These are phyloP conservation scores for Lippia alba DNA, from an alignment of 305 asterid species.

Conservation along the genomic window DNA sequence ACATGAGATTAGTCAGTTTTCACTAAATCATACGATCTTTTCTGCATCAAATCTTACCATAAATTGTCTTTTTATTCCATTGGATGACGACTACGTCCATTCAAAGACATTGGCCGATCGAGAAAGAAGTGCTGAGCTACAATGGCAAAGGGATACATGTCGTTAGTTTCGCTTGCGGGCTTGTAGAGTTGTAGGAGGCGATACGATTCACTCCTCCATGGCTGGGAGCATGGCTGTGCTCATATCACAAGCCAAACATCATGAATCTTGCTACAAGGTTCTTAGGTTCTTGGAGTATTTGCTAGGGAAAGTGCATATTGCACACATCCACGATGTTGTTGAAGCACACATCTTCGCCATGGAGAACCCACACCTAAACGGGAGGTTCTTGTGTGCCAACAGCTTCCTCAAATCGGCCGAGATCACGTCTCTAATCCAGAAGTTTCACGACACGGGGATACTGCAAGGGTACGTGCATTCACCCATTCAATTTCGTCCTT, in stretches of 20 bases:
- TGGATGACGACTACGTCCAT: constrained; percentile 39
- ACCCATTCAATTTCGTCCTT: too few relatives aligned
- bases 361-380: constrained; percentile 45
- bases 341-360: constrained; percentile 61
- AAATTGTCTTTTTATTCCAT: too few relatives aligned
- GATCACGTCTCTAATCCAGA: constrained; percentile 47
- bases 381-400: constrained; percentile 58
- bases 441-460: constrained; percentile 25
- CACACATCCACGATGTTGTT: constrained; percentile 52
- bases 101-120: constrained; percentile 70
- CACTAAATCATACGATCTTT: too few relatives aligned
- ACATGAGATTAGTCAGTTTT: too few relatives aligned
- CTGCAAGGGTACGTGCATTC: constrained; percentile 39
- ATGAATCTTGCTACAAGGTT: background rate
- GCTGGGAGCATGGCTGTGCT: constrained; percentile 30
- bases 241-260: constrained; percentile 34
- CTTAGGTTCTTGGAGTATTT: constrained; percentile 58
- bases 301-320: constrained; percentile 55
- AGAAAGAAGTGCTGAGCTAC: constrained; percentile 53
- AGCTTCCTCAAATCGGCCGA: constrained; percentile 47
- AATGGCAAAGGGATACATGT: constrained; percentile 48
- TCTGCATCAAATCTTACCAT: too few relatives aligned
- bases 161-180: constrained; percentile 55
- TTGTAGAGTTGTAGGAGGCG: constrained; percentile 70
- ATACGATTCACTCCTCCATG: constrained; percentile 41